phyloP scores from a whole-genome alignment of 2,329 filamentous ascomycete species.

The Arthrobotrys entomopaga region DNA sequence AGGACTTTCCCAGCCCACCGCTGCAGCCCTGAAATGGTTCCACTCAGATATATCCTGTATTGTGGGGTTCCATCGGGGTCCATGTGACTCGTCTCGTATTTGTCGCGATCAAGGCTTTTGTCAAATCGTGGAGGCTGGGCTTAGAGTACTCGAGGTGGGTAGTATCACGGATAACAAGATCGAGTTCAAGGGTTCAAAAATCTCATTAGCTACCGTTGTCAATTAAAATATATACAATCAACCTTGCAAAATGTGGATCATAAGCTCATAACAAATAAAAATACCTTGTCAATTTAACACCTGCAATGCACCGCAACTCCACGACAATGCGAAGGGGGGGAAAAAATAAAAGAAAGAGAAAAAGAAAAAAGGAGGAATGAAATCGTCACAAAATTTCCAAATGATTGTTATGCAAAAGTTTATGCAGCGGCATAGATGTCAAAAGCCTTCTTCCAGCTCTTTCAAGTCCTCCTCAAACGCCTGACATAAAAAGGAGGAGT shows the following conservation, averaged over 20 bases:
- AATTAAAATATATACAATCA: no score
- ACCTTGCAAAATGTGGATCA: constrained; percentile 45
- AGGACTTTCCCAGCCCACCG: constrained; percentile 8
- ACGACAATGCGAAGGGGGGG: no score
- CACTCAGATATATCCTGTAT: constrained; percentile 16
- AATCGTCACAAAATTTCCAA: no score
- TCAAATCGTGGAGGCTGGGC: constrained; percentile 9
- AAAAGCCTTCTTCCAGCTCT: constrained; percentile 44
- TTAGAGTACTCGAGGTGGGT: no score
- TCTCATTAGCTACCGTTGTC: no score
- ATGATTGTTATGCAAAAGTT: no score
- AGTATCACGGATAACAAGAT: constrained; percentile 1
- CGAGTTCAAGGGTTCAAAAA: background rate
- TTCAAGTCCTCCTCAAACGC: constrained; percentile 48
- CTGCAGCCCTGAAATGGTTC: constrained; percentile 10
- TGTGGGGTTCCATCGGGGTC: constrained; percentile 16
- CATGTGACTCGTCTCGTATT: constrained; percentile 44
- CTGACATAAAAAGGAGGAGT: constrained; percentile 39
- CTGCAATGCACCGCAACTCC: background rate
- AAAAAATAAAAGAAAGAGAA: no score
- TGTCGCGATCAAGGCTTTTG: constrained; percentile 6
- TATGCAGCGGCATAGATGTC: background rate
- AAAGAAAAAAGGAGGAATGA: no score
- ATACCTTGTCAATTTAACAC: constrained; percentile 5
- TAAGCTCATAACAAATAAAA: background rate